Evolutionary conservation across 768 basidiomycete genomes (phyloP), one percentile per base, ranked within the genome.

Genomic region (Tylopilus intermedius): DNA sequence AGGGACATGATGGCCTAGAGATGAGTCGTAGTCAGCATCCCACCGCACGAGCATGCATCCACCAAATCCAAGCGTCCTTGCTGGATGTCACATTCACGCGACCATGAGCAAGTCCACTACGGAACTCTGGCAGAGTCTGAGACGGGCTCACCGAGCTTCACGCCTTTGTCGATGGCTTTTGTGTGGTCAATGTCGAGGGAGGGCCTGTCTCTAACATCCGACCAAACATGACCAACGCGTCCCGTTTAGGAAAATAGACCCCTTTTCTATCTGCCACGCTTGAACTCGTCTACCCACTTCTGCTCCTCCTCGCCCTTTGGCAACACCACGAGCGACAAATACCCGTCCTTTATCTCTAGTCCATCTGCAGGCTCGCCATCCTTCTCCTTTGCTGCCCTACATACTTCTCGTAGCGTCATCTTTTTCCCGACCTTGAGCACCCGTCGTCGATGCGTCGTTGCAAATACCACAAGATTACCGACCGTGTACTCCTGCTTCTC

Each of bases 391-490:
- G 86, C 79, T 4, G 79, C 82, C 9, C 69, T 71, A 59, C 84
- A 85, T 4, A 95, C 85, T 61, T 94, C 89, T 43, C 77, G 71
- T 53, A 98, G 72, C 10, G 86, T 87, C 82, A 95, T 86, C 67
- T 88, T 92, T 72, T 86, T 90, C 13, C 94, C 95, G 5, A 95
- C 82, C 71, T 94, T 99, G 53, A 99, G 73, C 43, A 98, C 69
- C 37, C 91, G 79, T 62, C 80, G 86, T 53, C 79, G 70, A 55
- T 74, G 72, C 10, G 94, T 97, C 63, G 85, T 84, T 32, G 89
- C 90, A 70, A 96, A 98, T 5, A 96, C 76, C 2, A 84, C 81
- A 14, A 97, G 72, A 48, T 81, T 78, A 1, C 73, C 78, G 18
- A 75, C 73, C 2, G 71, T 65, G 60, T 94, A 97, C 68, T 91